Evolutionary conservation across 441 rosid genomes (phyloP), one percentile per base, ranked within the genome.

Genomic region (Capsella rubella): DNA sequence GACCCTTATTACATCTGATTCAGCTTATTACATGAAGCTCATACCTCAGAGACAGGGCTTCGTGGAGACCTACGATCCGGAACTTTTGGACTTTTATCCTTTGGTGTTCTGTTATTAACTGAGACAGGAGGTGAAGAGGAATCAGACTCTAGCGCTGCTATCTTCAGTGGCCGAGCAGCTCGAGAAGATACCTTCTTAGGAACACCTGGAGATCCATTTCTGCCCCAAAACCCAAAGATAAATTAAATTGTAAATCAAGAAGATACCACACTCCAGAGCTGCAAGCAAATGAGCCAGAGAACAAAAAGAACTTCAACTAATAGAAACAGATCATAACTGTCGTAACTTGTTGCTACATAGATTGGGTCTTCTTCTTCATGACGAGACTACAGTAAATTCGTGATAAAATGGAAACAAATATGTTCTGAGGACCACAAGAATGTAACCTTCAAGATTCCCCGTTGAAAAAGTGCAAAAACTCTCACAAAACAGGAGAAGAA

Each of bases 131-230:
- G 25, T 57, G 67, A 74, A 21, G 82, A 78, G 50, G 90, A 83
- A 58, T 86, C 87, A 34, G 72, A 56, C 27, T 90, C 94, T 34
- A 84, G 50, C 39, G 81, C 86, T 64, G 84, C 46, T 45, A 84
- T 77, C 76, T 81, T 91, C 64, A 87, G 86, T 58, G 85, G 84
- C 49, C 90, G 86, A 28, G 79, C 90, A 59, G 90, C 85, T 74
- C 83, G 89, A 50, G 90, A 91, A 76, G 94, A 87, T 40, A 71
- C 82, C 86, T 78, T 91, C 69, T 79, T 86, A 1, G 87, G 89
- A 43, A 79, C 90, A 71, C 87, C 95, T 0, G 85, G 82, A 39
- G 92, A 82, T 79, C 83, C 85, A 63, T 75, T 87, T 81, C 91
- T 91, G 87, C 78, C 49, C 67, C 68, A 43, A 72, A 52, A 64